Base-by-base conservation (phyloP, 805 yeast species). In the Zygotorulaspora florentina region DNA sequence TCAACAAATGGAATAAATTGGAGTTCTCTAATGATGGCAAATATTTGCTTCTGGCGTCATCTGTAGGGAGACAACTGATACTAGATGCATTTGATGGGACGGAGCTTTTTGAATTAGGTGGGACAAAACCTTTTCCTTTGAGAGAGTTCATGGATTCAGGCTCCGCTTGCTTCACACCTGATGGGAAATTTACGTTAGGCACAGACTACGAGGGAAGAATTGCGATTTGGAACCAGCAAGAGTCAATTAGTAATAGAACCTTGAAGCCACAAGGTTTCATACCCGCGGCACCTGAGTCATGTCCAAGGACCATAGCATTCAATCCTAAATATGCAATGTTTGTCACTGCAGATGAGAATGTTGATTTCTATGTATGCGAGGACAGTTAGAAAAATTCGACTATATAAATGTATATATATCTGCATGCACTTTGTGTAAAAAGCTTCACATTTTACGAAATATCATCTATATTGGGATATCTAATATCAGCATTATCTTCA, bases 1-100 rank as follows among this genome's bases (percentile, higher is more conserved):
- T 65, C 39, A 67, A 39, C 54, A 55, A 60, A 13, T 83, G 90
- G 84, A 73, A 74, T 27, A 82, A 81, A 54, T 50, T 87, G 17
- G 95, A 87, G 62, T 87, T 89, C 61, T 80, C 95, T 10, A 87
- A 87, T 58, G 82, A 81, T 58, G 90, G 90, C 20, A 82, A 81
- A 55, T 69, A 72, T 48, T 52, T 90, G 7, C 66, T 87, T 8
- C 63, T 88, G 2, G 76, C 79, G 3, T 72, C 82, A 2, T 76
- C 81, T 4, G 74, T 74, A 25, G 75, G 79, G 3, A 64, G 67
- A 35, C 89, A 85, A 59, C 69, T 81, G 42, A 65, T 89, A 1
- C 59, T 82, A 26, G 95, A 89, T 58, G 83, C 95, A 0, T 83
- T 81, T 51, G 74, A 72, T 55, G 93, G 93, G 15, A 64, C 71